Evolutionary conservation across 768 basidiomycete genomes (phyloP), one percentile per base, ranked within the genome.

Genomic region (Lyophyllum decastes): DNA sequence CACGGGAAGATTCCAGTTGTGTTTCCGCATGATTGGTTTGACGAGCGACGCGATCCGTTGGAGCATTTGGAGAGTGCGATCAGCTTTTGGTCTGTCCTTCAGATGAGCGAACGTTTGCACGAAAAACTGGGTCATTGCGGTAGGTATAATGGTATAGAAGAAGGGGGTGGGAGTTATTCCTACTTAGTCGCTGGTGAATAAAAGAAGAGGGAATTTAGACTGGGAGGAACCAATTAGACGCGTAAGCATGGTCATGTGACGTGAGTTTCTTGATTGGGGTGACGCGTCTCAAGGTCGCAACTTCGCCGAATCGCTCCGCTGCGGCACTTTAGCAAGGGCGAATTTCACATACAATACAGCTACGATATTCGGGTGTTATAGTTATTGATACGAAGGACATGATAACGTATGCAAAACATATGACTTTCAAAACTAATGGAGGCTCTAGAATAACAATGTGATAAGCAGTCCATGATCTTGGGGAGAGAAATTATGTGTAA

Each of bases 1-100:
- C 0, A 85, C 79, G 25, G 90, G 89, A 25, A 94, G 76, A 25
- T 81, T 78, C 95, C 95, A 98, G 4, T 74, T 74, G 63, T 88
- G 88, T 62, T 88, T 92, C 56, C 87, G 78, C 95, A 97, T 97
- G 62, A 98, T 94, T 7, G 95, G 95, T 70, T 95, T 95, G 49
- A 96, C 93, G 49, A 92, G 79, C 1, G 87, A 86, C 0, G 89
- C 87, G 27, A 92, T 78, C 60, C 81, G 80, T 63, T 89, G 82
- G 35, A 95, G 78, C 68, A 90, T 76, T 16, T 77, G 69, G 43
- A 92, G 77, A 17, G 93, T 92, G 38, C 82, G 79, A 60, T 89
- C 83, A 44, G 85, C 81, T 63, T 83, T 82, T 38, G 87, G 87
- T 65, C 78, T 80, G 56, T 81, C 82, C 59, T 85, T 89, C 60